Conservation (phyloP, 371 early-diverging fungal genomes). For the Rhizomucor pusillus region DNA sequence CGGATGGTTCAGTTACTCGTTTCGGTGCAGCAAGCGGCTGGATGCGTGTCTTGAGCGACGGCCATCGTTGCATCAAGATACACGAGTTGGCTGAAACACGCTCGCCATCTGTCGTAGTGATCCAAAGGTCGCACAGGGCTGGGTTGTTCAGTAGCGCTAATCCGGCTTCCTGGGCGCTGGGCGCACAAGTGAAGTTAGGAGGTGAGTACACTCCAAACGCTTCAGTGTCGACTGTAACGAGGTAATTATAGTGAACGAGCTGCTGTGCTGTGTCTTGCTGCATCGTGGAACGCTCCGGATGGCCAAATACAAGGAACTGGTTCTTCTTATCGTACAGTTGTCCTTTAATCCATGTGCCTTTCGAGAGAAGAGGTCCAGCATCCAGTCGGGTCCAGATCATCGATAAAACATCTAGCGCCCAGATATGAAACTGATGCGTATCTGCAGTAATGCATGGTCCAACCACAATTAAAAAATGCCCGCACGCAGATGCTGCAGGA, state of each 20-base stretch:
- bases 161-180: conserved; percentile 48
- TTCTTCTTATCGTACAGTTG: conserved; percentile 55
- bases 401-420: conserved; percentile 65
- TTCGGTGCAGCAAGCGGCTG: conserved; percentile 17
- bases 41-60: conserved; percentile 32
- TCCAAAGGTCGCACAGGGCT: conserved; percentile 51
- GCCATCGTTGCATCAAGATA: conserved; percentile 68
- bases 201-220: conserved; percentile 62
- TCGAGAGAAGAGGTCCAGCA: conserved; percentile 57
- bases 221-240: conserved; percentile 59
- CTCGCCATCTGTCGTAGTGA: conserved; percentile 53
- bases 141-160: conserved; percentile 56
- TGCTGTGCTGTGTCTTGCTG: conserved; percentile 71
- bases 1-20: not conserved
- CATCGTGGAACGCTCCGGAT: conserved; percentile 58
- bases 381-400: conserved; percentile 66
- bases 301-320: conserved; percentile 70
- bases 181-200: conserved; percentile 28
- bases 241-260: conserved; percentile 57
- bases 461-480: conserved; percentile 65
- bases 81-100: conserved; percentile 59
- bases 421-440: conserved; percentile 62
- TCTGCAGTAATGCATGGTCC: conserved; percentile 66
- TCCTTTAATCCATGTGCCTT: conserved; percentile 75
- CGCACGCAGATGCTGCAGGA: conserved; percentile 61